Conservation (phyloP, 345 rosid genomes). For the Cardamine occulta region DNA sequence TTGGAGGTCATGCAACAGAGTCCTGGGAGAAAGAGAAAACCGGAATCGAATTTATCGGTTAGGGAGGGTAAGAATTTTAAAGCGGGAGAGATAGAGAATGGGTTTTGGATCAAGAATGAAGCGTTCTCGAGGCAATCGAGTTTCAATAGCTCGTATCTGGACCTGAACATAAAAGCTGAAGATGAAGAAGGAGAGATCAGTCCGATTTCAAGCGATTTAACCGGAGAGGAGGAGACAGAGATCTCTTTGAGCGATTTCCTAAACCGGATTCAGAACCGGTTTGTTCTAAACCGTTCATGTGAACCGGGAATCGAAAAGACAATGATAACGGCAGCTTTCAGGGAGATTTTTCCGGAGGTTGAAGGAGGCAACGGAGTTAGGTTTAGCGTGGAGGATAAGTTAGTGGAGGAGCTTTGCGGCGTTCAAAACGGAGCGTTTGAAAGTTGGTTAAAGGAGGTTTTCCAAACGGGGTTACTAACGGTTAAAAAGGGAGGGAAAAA, state of each 20-base stretch:
- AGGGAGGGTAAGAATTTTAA: slow-evolving; percentile 49
- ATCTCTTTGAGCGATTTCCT: slow-evolving; percentile 47
- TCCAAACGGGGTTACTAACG: slow-evolving; percentile 55
- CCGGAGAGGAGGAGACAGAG: slow-evolving; percentile 57
- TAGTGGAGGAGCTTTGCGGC: slow-evolving; percentile 52
- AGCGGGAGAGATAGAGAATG: slow-evolving; percentile 42
- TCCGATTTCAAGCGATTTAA: slow-evolving; percentile 73
- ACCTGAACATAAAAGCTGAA: slow-evolving; percentile 69
- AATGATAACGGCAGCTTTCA: slow-evolving; percentile 50
- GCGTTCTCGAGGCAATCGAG: slow-evolving; percentile 58
- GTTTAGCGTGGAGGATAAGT: slow-evolving; percentile 74
- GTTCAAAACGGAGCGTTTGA: slow-evolving; percentile 58
- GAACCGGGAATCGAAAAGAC: slow-evolving; percentile 47
- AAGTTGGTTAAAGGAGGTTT: slow-evolving; percentile 74
- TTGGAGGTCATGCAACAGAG: slow-evolving; percentile 49
- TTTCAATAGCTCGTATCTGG: slow-evolving; percentile 58
- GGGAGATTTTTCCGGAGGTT: slow-evolving; percentile 49
- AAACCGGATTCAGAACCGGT: slow-evolving; percentile 60
- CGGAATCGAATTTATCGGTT: slow-evolving; percentile 46
- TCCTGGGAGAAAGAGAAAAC: slow-evolving; percentile 60
- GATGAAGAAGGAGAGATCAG: slow-evolving; percentile 60
- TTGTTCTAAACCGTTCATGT: slow-evolving; percentile 46
- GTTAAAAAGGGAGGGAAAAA: slow-evolving; percentile 44
- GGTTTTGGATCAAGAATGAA: slow-evolving; percentile 44
- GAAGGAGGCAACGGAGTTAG: slow-evolving; percentile 45